phyloP scores from a whole-genome alignment of 345 rosid species.

The Excoecaria agallocha region DNA sequence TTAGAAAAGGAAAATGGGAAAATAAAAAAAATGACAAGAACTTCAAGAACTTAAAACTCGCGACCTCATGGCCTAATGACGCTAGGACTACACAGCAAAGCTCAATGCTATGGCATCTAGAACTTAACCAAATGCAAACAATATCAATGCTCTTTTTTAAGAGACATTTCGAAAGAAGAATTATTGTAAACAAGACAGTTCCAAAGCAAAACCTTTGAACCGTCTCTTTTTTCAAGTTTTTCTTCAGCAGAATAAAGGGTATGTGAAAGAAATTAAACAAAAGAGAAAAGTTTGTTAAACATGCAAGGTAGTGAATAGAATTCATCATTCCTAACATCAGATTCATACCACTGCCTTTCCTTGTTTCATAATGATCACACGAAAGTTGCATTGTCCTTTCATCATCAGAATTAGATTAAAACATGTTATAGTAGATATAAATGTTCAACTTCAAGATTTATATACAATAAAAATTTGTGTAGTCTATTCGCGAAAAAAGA shows the following conservation, averaged over 20 bases:
- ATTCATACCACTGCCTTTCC: constrained; percentile 50
- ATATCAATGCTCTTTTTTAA: no score
- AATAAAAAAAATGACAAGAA: background rate
- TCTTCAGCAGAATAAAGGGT: background rate
- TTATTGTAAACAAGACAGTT: background rate
- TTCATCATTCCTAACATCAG: constrained; percentile 59
- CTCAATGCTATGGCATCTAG: background rate
- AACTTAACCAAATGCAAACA: no score
- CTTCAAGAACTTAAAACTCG: background rate
- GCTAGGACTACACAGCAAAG: background rate
- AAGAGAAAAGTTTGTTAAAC: constrained; percentile 61
- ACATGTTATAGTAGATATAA: no score
- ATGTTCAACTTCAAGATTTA: no score
- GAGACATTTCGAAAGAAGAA: background rate
- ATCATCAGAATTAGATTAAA: no score
- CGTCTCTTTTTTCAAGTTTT: background rate
- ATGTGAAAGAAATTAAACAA: constrained; percentile 28
- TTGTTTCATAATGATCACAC: constrained; percentile 41
- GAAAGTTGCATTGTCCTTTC: constrained; percentile 4
- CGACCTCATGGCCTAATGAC: background rate
- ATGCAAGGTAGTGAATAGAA: constrained; percentile 55
- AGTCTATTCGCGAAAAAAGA: no score
- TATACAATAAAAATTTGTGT: no score
- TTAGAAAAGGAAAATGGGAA: no score
- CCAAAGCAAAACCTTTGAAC: no score